These are phyloP conservation scores for Rhynchosporium agropyri DNA, from an alignment of 2,329 filamentous ascomycete species.

Conservation along the genomic window DNA sequence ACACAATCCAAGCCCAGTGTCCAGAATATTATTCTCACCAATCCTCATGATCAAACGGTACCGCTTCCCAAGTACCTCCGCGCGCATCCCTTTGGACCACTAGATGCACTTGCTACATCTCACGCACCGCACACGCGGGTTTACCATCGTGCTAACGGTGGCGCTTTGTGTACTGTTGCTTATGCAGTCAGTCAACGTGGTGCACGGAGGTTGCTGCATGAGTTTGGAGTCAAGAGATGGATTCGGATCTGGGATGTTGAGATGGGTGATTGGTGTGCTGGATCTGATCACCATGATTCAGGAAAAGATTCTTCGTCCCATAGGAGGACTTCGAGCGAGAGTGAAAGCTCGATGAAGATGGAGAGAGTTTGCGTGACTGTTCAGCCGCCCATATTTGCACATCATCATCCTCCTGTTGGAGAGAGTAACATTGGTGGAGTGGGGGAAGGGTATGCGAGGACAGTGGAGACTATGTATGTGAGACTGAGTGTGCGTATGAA, in stretches of 20 bases:
- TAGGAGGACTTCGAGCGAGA: slow-evolving; percentile 5
- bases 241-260: slow-evolving; percentile 28
- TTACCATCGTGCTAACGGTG: slow-evolving; percentile 27
- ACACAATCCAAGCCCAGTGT: background rate
- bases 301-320: background rate
- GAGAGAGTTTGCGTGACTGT: slow-evolving; percentile 27
- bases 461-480: slow-evolving; percentile 31
- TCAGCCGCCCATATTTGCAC: slow-evolving; percentile 30
- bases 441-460: slow-evolving; percentile 28
- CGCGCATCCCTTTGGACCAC: slow-evolving; percentile 31
- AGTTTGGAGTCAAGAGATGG: slow-evolving; percentile 30
- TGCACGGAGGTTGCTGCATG: slow-evolving; percentile 26
- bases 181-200: slow-evolving; percentile 31
- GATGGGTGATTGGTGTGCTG: slow-evolving; percentile 31
- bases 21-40: slow-evolving; percentile 25
- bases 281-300: slow-evolving; percentile 3
- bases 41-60: slow-evolving; percentile 24
- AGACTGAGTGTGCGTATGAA: slow-evolving; percentile 31
- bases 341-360: background rate
- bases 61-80: slow-evolving; percentile 27
- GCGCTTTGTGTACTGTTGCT: slow-evolving; percentile 30
- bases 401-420: slow-evolving; percentile 31
- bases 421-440: slow-evolving; percentile 31
- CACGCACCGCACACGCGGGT: slow-evolving; percentile 27
- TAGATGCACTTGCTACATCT: slow-evolving; percentile 24